Conservation (phyloP, 1,139 yeast genomes). For the Zhuliangozyma blackwelliae region DNA sequence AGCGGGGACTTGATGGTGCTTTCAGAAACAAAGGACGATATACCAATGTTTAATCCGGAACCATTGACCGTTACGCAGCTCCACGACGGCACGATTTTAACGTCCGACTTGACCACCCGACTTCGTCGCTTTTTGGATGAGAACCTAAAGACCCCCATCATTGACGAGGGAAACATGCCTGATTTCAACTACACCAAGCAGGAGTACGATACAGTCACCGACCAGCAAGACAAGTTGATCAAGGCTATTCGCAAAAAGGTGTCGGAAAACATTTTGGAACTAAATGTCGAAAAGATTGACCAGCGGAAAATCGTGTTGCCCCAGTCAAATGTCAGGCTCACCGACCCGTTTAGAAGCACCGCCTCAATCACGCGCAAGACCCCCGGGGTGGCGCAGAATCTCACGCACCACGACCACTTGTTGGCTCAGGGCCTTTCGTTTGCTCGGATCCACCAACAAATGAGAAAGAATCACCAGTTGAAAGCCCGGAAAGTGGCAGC, state of each 20-base stretch:
- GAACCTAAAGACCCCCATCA: constrained; percentile 41
- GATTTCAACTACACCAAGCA: constrained; percentile 32
- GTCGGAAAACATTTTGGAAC: constrained; percentile 34
- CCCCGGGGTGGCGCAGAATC: constrained; percentile 38
- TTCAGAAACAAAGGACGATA: constrained; percentile 38
- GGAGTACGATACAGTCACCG: constrained; percentile 29
- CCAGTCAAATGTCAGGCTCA: constrained; percentile 36
- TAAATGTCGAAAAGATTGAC: constrained; percentile 42
- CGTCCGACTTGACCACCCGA: constrained; percentile 31
- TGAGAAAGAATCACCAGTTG: constrained; percentile 61
- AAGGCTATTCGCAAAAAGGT: constrained; percentile 28
- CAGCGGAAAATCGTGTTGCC: constrained; percentile 44
- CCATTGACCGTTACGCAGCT: constrained; percentile 24
- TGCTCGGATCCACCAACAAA: constrained; percentile 67
- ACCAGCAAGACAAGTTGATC: constrained; percentile 30
- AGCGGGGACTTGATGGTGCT: constrained; percentile 28
- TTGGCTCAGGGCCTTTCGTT: constrained; percentile 72
- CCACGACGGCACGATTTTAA: constrained; percentile 15
- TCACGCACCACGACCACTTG: constrained; percentile 68
- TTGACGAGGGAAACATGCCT: constrained; percentile 32
- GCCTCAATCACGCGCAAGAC: constrained; percentile 37
- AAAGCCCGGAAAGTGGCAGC: constrained; percentile 69
- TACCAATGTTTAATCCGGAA: constrained; percentile 26
- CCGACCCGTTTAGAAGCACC: constrained; percentile 38
- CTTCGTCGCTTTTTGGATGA: constrained; percentile 52